Percentiles rank a stretch among this genome's conserved stretches.
phyloP scores from a whole-genome alignment of 1,284 basidiomycete species.

The Cryptococcus jaspeensis region DNA sequence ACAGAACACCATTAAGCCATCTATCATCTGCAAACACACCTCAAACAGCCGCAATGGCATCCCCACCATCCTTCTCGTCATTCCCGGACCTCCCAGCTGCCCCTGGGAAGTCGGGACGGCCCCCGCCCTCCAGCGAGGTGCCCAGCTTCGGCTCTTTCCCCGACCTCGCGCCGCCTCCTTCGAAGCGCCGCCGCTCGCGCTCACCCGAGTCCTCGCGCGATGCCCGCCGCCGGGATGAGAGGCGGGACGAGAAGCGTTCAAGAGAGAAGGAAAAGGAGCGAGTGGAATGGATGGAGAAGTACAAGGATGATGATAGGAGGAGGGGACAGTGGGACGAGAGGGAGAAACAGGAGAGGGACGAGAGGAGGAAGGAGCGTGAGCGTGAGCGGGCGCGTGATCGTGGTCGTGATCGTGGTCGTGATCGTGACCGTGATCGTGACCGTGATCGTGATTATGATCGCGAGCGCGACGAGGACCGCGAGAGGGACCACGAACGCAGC shows the following conservation, averaged over 20 bases:
- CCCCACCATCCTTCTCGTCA: conserved; percentile 7
- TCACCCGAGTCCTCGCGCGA: neutral
- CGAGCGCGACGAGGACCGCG: neutral
- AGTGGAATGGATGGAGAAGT: neutral
- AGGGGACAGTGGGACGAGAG: neutral
- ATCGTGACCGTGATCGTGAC: neutral
- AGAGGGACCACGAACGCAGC: neutral
- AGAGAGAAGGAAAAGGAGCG: neutral
- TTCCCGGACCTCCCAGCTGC: conserved; percentile 6
- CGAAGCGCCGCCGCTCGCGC: neutral
- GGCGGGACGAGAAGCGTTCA: neutral
- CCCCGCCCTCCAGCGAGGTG: neutral
- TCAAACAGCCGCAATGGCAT: neutral
- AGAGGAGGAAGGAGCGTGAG: neutral
- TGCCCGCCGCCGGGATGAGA: neutral
- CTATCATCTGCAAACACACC: neutral
- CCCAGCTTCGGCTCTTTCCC: conserved; percentile 23
- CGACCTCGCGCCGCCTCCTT: conserved; percentile 9
- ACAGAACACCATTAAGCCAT: neutral
- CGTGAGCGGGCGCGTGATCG: too few species aligned
- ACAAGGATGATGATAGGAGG: neutral
- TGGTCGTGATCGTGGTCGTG: too few species aligned
- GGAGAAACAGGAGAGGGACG: neutral
- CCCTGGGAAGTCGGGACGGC: neutral
- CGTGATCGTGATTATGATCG: neutral